Evolutionary conservation across 148 eudicot genomes (phyloP).

Genomic region (Amaranthus palmeri): DNA sequence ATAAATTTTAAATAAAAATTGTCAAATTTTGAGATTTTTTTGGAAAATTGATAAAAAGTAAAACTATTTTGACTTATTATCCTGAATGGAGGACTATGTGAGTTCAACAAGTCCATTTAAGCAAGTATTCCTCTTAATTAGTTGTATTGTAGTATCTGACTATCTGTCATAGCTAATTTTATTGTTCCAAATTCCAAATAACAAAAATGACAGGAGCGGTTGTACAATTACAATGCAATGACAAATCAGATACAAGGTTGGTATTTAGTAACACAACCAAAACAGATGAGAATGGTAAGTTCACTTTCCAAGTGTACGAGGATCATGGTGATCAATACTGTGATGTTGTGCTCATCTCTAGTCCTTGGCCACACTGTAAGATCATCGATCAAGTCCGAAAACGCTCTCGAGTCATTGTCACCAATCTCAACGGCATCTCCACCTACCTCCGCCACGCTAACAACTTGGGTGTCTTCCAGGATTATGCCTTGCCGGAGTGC

Average conservation of each 20-base stretch:
- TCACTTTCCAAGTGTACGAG: constrained; percentile 32
- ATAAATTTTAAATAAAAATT: too few relatives aligned
- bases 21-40: too few relatives aligned
- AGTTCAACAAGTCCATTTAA: too few relatives aligned
- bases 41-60: too few relatives aligned
- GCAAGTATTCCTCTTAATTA: too few relatives aligned
- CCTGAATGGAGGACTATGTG: too few relatives aligned
- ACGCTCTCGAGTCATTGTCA: constrained; percentile 57
- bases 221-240: constrained; percentile 53
- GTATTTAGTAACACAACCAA: constrained; percentile 24
- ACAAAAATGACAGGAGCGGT: constrained; percentile 38
- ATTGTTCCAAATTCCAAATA: too few relatives aligned
- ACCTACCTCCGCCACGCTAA: constrained; percentile 49
- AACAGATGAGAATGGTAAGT: constrained; percentile 41
- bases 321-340: constrained; percentile 59
- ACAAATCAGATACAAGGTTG: constrained; percentile 13
- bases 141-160: too few relatives aligned
- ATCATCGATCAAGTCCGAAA: constrained; percentile 39
- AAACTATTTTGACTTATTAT: too few relatives aligned
- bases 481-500: constrained; percentile 48
- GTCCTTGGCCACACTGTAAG: constrained; percentile 43
- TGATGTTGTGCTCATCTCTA: constrained; percentile 41
- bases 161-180: background rate
- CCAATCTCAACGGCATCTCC: constrained; percentile 51
- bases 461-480: constrained; percentile 53